Evolutionary conservation across 106 monocot genomes (phyloP).

Genomic region (Narthecium ossifragum): DNA sequence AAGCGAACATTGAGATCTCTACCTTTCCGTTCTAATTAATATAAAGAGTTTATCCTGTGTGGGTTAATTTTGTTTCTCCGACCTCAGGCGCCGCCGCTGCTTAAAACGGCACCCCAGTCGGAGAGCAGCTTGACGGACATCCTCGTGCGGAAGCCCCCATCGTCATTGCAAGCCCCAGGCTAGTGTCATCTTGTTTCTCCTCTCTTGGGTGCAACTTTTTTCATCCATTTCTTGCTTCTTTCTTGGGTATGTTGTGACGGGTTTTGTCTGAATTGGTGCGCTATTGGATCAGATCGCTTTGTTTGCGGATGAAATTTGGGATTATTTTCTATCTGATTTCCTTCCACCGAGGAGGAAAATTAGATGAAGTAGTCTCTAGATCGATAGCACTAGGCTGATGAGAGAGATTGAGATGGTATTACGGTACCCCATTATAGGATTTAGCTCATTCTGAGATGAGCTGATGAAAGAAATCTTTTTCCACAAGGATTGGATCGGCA

Average conservation of each 20-base stretch:
- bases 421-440: too few species aligned
- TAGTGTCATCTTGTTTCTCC: background rate
- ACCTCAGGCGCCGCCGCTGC: slow-evolving; percentile 58
- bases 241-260: background rate
- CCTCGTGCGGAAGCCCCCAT: slow-evolving; percentile 53
- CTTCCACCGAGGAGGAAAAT: too few species aligned
- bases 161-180: slow-evolving; percentile 19
- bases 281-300: too few species aligned
- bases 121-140: slow-evolving; percentile 81
- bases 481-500: too few species aligned
- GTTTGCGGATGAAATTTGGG: too few species aligned
- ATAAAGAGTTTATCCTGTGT: too few species aligned
- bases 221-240: background rate
- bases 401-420: too few species aligned
- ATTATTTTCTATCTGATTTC: too few species aligned
- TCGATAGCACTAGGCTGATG: too few species aligned
- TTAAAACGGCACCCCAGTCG: slow-evolving; percentile 40
- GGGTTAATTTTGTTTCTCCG: background rate
- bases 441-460: too few species aligned
- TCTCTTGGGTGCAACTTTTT: background rate
- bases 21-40: background rate
- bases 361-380: too few species aligned
- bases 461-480: too few species aligned
- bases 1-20: background rate
- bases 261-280: background rate